Base-by-base conservation (phyloP, 2,329 filamentous ascomycete species). In the Fusarium sambucinum region DNA sequence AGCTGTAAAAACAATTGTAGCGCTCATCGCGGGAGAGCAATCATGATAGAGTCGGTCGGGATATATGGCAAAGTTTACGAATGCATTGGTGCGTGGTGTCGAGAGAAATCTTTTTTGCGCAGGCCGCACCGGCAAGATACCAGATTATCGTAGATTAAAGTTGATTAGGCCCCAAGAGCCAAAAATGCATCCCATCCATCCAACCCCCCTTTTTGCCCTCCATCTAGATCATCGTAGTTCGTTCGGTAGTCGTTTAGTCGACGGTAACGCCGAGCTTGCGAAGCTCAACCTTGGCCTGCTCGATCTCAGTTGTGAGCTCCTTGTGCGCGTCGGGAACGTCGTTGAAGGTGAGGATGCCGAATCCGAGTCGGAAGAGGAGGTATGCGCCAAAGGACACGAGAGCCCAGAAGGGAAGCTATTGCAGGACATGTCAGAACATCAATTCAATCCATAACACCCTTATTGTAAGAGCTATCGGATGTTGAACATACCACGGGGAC, bases 311-410 rank as follows among this genome's bases (percentile, higher is more conserved):
- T 86, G 96, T 93, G 74, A 99, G 84, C 82, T 97, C 94, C 78
- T 90, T 88, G 81, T 98, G 92, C 53, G 96, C 96, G 66, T 93
- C 87, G 55, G 95, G 94, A 48, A 96, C 93, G 80, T 98, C 94
- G 84, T 97, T 96, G 87, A 99, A 99, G 59, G 93, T 97, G 78
- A 97, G 86, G 74, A 99, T 92, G 69, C 96, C 96, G 84, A 89
- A 92, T 75, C 96, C 96, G 66, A 99, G 91, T 74, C 93, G 93
- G 83, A 91, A 93, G 69, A 99, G 90, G 21, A 99, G 90, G 81
- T 94, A 94, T 67, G 94, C 92, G 80, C 94, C 96, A 77, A 98
- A 94, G 23, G 92, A 90, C 71, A 99, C 92, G 73, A 98, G 85
- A 46, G 88, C 89, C 92, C 95, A 99, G 84, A 97, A 92, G 58